Evolutionary conservation across 75 land plant genomes (phyloP), one percentile per base, ranked within the genome.

Genomic region (Picea glauca): DNA sequence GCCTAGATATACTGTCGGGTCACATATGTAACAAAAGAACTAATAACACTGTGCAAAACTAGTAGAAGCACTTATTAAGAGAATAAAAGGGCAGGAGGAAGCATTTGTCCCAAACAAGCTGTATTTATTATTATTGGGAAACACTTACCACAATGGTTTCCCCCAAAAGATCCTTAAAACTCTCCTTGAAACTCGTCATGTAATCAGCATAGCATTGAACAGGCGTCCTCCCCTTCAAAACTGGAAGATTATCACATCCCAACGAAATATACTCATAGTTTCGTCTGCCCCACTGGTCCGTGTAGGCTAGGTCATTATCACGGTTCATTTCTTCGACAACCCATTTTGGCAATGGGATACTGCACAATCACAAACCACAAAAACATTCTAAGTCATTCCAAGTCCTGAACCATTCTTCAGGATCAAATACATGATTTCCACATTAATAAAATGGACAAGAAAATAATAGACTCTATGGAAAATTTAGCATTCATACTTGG

Each of bases 311-410:
- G 66, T 94, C 95, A 21, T 75, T 86, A 65, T 94, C 87, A 23
- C 82, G 83, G 70, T 92, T 84, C 17, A 92, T 85, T 82, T 94
- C 97, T 73, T 92, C 97, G 58, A 83, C 89, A 59, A 80, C 95
- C 97, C 97, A 94, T n/a, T 77, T 82, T 2, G 97, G 97, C 58
- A 94, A 70, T 46, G 95, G 95, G 56, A 94, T 92, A 54, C 97
- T 94, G 94, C 60, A 80, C 26, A 61, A 40, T 30, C 66, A 30
- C 61, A 50, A 13, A 30, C 14, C 43, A 80, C 15, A 70, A n/a
- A 43, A 20, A 17, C 17, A n/a, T 70, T 12, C 56, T 50, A 50
- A 50, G 11, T 50, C 56, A 50, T 50, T 50, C 79, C 40, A 46
- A 33, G 20, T 54, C 13, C 23, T 70, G 23, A 68, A 40, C 12